Base-by-base conservation (phyloP, 2,329 filamentous ascomycete genomes). In the Simplicillium sp. region DNA sequence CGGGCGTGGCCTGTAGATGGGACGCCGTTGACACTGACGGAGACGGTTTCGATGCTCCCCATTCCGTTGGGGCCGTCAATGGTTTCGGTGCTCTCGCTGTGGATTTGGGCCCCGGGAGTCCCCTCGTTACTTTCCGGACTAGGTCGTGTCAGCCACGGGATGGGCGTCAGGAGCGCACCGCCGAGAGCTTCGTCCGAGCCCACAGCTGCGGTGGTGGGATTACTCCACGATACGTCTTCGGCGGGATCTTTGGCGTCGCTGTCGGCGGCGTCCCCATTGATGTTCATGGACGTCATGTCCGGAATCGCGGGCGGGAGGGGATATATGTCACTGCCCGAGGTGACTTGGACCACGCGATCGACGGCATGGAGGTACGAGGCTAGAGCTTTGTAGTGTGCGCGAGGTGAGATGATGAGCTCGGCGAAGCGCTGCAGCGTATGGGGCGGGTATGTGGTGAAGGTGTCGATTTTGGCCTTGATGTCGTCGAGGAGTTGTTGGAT, bases 371-470 rank as follows among this genome's bases (percentile, higher is more conserved):
- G 77, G 59, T 92, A 98, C 11, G 88, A 75, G 1, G 86, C 79
- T 3, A 97, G 73, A 40, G 80, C 84, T 46, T 76, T 79, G 66
- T 97, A 96, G 62, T 95, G 84, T 41, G 73, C 72, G 45, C 70
- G 82, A 1, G 92, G 92, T 18, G 71, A 64, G 29, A 94, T 70
- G 4, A 95, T 68, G 25, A 97, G 80, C 67, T 98, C 92, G 16
- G 88, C 80, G 16, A 98, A 75, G 32, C 92, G 84, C 64, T 98
- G 92, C 46, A 96, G 76, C 3, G 92, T 97, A 59, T 97, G 87
- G 1, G 92, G 92, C 1, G 92, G 90, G 51, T 84, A 76, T 3
- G 70, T 67, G 16, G 75, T 57, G 61, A 98, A 98, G 49, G 74
- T 75, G 3, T 68, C 70, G 38, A 95, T 68, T 13, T 81, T 79